Evolutionary conservation across 768 basidiomycete species (phyloP).

Genomic region (Suillus variegatus): DNA sequence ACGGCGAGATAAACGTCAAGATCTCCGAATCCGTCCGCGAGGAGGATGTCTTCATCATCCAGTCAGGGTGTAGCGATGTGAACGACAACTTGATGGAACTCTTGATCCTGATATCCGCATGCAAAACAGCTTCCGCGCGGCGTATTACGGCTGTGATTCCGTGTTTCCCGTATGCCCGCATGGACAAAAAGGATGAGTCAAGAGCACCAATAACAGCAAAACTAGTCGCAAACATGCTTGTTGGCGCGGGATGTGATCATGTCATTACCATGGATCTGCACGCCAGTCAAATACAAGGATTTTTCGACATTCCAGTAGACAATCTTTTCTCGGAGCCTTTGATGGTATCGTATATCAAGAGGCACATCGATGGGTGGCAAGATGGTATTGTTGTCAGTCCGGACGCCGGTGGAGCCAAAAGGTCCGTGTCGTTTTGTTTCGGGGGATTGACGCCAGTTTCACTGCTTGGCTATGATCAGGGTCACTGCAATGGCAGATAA

Average conservation of each 20-base stretch:
- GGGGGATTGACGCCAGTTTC: background rate
- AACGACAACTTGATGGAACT: slow-evolving; percentile 99
- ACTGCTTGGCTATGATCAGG: slow-evolving; percentile 40
- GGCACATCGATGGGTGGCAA: slow-evolving; percentile 81
- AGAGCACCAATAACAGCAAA: slow-evolving; percentile 98
- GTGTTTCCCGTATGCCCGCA: slow-evolving; percentile 94
- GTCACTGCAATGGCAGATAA: slow-evolving; percentile 96
- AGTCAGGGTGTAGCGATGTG: slow-evolving; percentile 85
- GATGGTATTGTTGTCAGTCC: slow-evolving; percentile 93
- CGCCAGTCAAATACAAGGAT: slow-evolving; percentile 97
- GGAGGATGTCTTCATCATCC: slow-evolving; percentile 98
- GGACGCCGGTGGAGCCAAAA: slow-evolving; percentile 97
- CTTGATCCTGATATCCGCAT: slow-evolving; percentile 96
- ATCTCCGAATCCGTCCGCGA: slow-evolving; percentile 95
- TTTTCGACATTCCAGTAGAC: slow-evolving; percentile 98
- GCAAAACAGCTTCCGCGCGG: slow-evolving; percentile 93
- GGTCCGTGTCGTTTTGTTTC: slow-evolving; percentile 54
- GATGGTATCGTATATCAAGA: slow-evolving; percentile 92
- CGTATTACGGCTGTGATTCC: slow-evolving; percentile 98
- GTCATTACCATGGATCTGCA: slow-evolving; percentile 99
- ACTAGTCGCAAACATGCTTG: slow-evolving; percentile 97
- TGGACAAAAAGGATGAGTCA: slow-evolving; percentile 98
- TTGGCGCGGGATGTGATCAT: slow-evolving; percentile 96
- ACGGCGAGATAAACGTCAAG: slow-evolving; percentile 94
- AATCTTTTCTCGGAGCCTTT: slow-evolving; percentile 96